A percentile compares a stretch with the other conserved stretches of the same genome.
Evolutionary conservation across 1,284 basidiomycete genomes (phyloP).

Genomic region (Austroboletus niveus): DNA sequence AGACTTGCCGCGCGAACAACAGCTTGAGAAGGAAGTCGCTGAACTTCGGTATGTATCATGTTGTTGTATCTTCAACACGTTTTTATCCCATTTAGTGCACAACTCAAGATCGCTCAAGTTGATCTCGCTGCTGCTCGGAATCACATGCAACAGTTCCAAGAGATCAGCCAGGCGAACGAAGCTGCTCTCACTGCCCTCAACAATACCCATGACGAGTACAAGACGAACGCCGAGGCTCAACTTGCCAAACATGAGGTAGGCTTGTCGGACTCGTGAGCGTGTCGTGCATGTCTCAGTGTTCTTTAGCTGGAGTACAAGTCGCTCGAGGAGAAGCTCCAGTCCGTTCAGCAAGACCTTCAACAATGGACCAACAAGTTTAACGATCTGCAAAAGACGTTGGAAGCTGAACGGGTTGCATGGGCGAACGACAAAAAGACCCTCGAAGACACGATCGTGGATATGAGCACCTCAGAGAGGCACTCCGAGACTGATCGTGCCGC

Average conservation of each 20-base stretch:
- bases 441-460: slow-evolving; percentile 74
- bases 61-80: neutral
- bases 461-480: slow-evolving; percentile 65
- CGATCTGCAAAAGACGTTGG: slow-evolving; percentile 63
- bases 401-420: slow-evolving; percentile 67
- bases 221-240: slow-evolving; percentile 62
- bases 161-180: slow-evolving; percentile 81
- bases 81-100: slow-evolving; percentile 45
- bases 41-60: slow-evolving; percentile 64
- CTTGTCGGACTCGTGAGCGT: slow-evolving; percentile 2
- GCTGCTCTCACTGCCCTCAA: slow-evolving; percentile 70
- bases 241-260: slow-evolving; percentile 66
- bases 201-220: slow-evolving; percentile 77
- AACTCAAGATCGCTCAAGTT: slow-evolving; percentile 72
- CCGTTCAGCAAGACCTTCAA: slow-evolving; percentile 56
- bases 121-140: slow-evolving; percentile 68
- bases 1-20: slow-evolving; percentile 66
- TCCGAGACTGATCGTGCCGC: slow-evolving; percentile 61
- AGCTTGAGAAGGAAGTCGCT: slow-evolving; percentile 82
- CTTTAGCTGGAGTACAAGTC: slow-evolving; percentile 64
- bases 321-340: slow-evolving; percentile 60
- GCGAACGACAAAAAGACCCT: slow-evolving; percentile 75
- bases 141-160: slow-evolving; percentile 81
- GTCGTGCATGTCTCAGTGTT: neutral
- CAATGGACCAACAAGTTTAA: slow-evolving; percentile 50